Evolutionary conservation across 257 asterid genomes (phyloP).

Genomic region (Ehretia macrophylla): DNA sequence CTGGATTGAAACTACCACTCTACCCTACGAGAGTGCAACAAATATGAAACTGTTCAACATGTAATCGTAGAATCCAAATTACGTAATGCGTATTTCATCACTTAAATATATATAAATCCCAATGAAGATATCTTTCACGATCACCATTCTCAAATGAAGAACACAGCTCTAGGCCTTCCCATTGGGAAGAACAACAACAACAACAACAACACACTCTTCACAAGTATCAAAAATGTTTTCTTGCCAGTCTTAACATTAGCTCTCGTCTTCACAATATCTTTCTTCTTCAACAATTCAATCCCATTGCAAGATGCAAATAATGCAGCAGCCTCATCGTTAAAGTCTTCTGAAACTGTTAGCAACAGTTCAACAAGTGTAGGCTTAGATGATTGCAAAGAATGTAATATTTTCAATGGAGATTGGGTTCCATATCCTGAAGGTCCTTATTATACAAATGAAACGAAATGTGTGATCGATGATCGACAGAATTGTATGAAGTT

Average conservation of each 20-base stretch:
- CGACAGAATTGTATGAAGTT: slow-evolving; percentile 27
- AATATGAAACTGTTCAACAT: no score
- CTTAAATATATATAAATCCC: no score
- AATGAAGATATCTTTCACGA: no score
- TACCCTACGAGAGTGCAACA: neutral
- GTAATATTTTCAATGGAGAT: slow-evolving; percentile 18
- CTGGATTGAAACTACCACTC: neutral
- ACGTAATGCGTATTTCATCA: no score
- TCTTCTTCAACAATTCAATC: neutral
- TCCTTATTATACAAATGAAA: slow-evolving; percentile 20
- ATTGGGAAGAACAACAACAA: slow-evolving; percentile 12
- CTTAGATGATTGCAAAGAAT: neutral
- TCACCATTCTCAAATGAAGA: slow-evolving; percentile 13
- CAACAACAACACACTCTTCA: neutral
- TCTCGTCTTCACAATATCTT: slow-evolving; percentile 9
- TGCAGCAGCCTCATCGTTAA: neutral
- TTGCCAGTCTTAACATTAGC: slow-evolving; percentile 14
- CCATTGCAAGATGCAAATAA: neutral
- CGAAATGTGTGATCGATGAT: slow-evolving; percentile 18
- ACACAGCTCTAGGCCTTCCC: slow-evolving; percentile 1
- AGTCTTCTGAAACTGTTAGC: neutral
- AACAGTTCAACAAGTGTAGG: neutral
- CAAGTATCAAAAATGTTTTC: slow-evolving; percentile 2
- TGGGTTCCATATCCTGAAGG: slow-evolving; percentile 17
- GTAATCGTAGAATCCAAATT: no score